Evolutionary conservation across 73 alveolate genomes (phyloP).

Genomic region (Durusdinium trenchii): DNA sequence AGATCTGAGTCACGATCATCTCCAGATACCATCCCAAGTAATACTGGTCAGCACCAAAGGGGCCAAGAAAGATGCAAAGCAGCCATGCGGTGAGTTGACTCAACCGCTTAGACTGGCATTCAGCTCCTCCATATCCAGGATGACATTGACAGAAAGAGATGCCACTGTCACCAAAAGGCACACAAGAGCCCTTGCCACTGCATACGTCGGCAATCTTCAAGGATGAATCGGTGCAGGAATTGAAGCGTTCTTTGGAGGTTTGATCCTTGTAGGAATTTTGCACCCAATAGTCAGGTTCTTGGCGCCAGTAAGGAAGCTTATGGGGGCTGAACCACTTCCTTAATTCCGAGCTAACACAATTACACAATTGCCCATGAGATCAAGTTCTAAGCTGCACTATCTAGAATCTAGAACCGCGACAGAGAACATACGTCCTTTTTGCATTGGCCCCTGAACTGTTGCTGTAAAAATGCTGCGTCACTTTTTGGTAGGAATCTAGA

Average conservation of each 20-base stretch:
- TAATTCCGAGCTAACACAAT: background rate
- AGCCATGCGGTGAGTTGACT: conserved; percentile 75
- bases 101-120: conserved; percentile 39
- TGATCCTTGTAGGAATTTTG: conserved; percentile 25
- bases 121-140: conserved; percentile 64
- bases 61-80: conserved; percentile 42
- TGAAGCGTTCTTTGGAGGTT: conserved; percentile 27
- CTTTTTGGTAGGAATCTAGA: background rate
- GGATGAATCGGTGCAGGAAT: conserved; percentile 54
- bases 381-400: background rate
- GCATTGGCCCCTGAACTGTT: no score
- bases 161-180: conserved; percentile 58
- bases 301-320: conserved; percentile 59
- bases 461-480: background rate
- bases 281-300: conserved; percentile 70
- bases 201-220: conserved; percentile 56
- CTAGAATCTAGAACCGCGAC: background rate
- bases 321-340: conserved; percentile 65
- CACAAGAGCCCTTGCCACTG: conserved; percentile 54
- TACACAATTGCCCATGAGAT: no score
- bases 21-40: conserved; percentile 75
- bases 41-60: conserved; percentile 63
- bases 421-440: background rate
- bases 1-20: conserved; percentile 55
- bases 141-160: conserved; percentile 57